Evolutionary conservation across 352 stramenopile species (phyloP).

Genomic region (Thalassiosira pacifica): DNA sequence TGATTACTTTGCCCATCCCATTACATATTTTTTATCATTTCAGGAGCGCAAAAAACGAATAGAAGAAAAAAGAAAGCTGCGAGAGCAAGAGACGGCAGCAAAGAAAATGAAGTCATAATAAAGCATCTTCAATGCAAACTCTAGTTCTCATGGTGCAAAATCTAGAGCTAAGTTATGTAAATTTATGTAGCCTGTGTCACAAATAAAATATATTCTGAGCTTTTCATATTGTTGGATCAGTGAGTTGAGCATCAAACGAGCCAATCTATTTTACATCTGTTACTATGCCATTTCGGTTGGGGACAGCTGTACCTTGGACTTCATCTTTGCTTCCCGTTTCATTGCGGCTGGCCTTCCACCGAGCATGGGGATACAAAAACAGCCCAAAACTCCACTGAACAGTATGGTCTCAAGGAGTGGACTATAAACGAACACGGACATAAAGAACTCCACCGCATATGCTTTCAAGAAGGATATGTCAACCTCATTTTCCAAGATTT

Average conservation of each 20-base stretch:
- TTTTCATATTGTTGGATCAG: too few species aligned
- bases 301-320: too few species aligned
- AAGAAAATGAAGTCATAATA: neutral
- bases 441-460: constrained; percentile 41
- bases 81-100: constrained; percentile 24
- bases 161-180: too few species aligned
- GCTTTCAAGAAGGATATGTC: constrained; percentile 42
- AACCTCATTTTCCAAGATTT: neutral
- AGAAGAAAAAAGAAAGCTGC: constrained; percentile 51
- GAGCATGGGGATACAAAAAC: constrained; percentile 30
- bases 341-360: constrained; percentile 25
- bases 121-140: neutral
- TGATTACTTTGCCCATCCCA: too few species aligned
- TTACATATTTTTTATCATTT: neutral
- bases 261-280: too few species aligned
- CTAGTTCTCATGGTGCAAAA: too few species aligned
- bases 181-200: too few species aligned
- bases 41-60: constrained; percentile 61
- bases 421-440: constrained; percentile 46
- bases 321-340: too few species aligned
- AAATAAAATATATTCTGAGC: too few species aligned
- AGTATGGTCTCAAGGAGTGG: constrained; percentile 44
- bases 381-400: constrained; percentile 49
- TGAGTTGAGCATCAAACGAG: too few species aligned
- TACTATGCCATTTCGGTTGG: too few species aligned